Conservation (phyloP, 2,329 filamentous ascomycete species). For the Aspergillus latus region DNA sequence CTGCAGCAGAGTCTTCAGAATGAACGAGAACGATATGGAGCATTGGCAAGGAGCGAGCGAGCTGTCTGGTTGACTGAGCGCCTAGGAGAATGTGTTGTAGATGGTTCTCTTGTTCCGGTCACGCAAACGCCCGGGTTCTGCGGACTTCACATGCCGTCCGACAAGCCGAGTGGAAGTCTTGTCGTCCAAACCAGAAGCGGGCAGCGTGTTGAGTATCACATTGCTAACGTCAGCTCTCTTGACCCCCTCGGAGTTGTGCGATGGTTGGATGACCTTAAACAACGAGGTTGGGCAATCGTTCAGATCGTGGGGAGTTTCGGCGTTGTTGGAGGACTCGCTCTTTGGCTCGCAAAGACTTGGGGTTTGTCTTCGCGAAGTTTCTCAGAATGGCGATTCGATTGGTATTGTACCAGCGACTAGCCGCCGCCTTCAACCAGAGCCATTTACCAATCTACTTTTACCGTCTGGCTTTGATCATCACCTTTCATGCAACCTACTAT, state of each 20-base stretch:
- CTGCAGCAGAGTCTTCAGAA: conserved; percentile 73
- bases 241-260: conserved; percentile 79
- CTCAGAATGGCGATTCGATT: conserved; percentile 33
- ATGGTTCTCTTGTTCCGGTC: conserved; percentile 61
- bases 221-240: conserved; percentile 52
- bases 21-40: conserved; percentile 69
- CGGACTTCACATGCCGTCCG: conserved; percentile 25
- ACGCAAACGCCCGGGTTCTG: conserved; percentile 38
- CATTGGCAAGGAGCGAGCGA: conserved; percentile 61
- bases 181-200: conserved; percentile 27
- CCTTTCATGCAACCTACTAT: background rate
- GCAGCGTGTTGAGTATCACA: conserved; percentile 34
- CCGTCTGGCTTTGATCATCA: background rate
- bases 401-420: conserved; percentile 18
- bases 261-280: conserved; percentile 65
- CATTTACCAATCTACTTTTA: background rate
- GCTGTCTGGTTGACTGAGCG: conserved; percentile 68
- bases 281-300: conserved; percentile 65
- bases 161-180: conserved; percentile 26
- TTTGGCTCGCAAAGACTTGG: conserved; percentile 57
- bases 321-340: conserved; percentile 68
- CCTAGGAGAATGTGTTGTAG: conserved; percentile 65
- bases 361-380: conserved; percentile 36
- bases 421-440: background rate
- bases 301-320: conserved; percentile 74